A percentile compares a stretch with the other conserved stretches of the same genome.
Evolutionary conservation across 2,329 filamentous ascomycete species (phyloP).

Genomic region (Cyphellophora europaea): DNA sequence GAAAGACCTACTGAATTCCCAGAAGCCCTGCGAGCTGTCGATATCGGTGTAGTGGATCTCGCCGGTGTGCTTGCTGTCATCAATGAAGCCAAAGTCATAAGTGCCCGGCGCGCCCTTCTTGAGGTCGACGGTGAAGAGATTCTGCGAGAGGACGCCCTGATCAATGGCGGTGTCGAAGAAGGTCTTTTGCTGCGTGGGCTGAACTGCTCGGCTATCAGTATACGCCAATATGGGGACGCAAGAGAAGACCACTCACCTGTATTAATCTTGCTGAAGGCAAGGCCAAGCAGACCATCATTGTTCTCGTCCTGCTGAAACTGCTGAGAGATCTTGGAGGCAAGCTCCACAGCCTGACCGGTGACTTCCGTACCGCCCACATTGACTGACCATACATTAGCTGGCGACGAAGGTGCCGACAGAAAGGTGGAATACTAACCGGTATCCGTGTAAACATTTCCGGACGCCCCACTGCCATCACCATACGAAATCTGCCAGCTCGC

Average conservation of each 20-base stretch:
- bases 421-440: too few species aligned
- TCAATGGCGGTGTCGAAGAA: slow-evolving; percentile 52
- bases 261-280: slow-evolving; percentile 53
- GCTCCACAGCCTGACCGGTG: slow-evolving; percentile 54
- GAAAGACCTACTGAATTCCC: slow-evolving; percentile 54
- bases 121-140: slow-evolving; percentile 46
- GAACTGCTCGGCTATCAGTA: slow-evolving; percentile 25
- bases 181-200: slow-evolving; percentile 42
- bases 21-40: slow-evolving; percentile 50
- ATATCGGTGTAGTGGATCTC: slow-evolving; percentile 47
- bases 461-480: slow-evolving; percentile 55
- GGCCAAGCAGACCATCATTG: slow-evolving; percentile 52
- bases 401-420: too few species aligned
- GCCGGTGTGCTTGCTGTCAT: slow-evolving; percentile 50
- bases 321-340: slow-evolving; percentile 49
- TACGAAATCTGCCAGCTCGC: slow-evolving; percentile 54
- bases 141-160: slow-evolving; percentile 33
- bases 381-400: too few species aligned
- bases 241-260: slow-evolving; percentile 32
- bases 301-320: slow-evolving; percentile 41
- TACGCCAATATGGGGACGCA: too few species aligned
- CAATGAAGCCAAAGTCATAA: slow-evolving; percentile 53
- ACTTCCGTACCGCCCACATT: slow-evolving; percentile 51
- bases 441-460: slow-evolving; percentile 57
- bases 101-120: slow-evolving; percentile 43